These are phyloP conservation scores for Chrysochromulina tobinii DNA, from an alignment of 78 protist species.

Conservation along the genomic window DNA sequence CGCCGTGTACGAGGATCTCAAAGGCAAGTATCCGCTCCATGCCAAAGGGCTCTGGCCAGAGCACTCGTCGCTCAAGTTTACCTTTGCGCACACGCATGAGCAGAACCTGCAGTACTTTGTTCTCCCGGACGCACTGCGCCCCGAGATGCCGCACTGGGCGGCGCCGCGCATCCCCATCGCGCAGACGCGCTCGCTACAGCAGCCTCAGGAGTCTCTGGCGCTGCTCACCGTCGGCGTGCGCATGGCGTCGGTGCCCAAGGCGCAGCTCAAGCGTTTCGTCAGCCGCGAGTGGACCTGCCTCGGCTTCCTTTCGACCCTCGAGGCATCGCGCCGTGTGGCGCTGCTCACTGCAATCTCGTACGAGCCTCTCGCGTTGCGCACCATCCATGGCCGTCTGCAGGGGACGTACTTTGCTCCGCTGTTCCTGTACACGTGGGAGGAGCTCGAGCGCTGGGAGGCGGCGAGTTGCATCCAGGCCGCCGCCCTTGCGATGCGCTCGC, in stretches of 20 bases:
- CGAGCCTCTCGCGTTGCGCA: background rate
- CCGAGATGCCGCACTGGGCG: background rate
- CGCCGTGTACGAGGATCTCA: background rate
- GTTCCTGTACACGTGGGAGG: background rate
- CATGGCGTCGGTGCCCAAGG: no score
- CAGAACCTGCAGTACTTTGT: background rate
- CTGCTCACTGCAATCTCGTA: background rate
- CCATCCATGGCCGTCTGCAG: background rate
- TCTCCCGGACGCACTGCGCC: background rate
- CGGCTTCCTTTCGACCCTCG: background rate
- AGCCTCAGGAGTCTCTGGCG: background rate
- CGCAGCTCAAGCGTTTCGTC: background rate
- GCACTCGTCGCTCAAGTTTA: background rate
- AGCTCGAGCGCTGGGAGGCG: background rate
- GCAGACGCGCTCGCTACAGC: background rate
- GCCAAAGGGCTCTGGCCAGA: background rate
- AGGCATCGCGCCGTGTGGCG: background rate
- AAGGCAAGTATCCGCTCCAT: background rate
- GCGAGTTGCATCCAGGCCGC: background rate
- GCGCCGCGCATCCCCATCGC: background rate
- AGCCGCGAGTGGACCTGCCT: background rate
- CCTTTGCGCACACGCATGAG: background rate
- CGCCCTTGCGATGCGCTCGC: background rate
- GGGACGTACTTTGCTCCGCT: background rate
- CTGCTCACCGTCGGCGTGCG: slow-evolving; percentile 3